Conservation (phyloP, 2,329 filamentous ascomycete species). For the Aureobasidium sp. region DNA sequence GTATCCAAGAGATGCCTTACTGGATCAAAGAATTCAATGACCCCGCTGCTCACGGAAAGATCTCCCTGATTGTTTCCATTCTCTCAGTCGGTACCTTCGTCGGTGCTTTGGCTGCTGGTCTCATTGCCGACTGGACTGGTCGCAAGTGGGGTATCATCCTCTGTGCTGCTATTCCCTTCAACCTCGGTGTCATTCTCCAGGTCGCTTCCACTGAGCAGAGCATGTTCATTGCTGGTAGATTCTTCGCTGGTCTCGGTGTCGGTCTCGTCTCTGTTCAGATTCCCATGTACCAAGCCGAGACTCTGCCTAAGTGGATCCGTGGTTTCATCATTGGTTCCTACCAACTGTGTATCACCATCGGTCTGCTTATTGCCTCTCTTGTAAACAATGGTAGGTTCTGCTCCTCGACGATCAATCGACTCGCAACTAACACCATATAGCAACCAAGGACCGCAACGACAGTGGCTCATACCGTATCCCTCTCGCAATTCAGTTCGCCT, state of each 20-base stretch:
- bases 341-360: slow-evolving; percentile 72
- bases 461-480: slow-evolving; percentile 59
- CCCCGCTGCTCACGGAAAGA: slow-evolving; percentile 7
- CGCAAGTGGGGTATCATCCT: slow-evolving; percentile 60
- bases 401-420: background rate
- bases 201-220: slow-evolving; percentile 17
- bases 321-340: slow-evolving; percentile 68
- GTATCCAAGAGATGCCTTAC: slow-evolving; percentile 17
- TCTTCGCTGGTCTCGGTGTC: slow-evolving; percentile 20
- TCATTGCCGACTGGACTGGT: slow-evolving; percentile 64
- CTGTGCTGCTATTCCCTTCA: slow-evolving; percentile 50
- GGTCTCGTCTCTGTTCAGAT: slow-evolving; percentile 53
- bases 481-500: slow-evolving; percentile 67
- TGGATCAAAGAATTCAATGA: slow-evolving; percentile 17
- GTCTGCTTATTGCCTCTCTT: slow-evolving; percentile 62
- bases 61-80: slow-evolving; percentile 21
- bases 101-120: slow-evolving; percentile 43
- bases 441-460: slow-evolving; percentile 52
- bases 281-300: slow-evolving; percentile 77
- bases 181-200: slow-evolving; percentile 20
- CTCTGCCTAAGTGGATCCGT: slow-evolving; percentile 63
- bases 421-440: background rate
- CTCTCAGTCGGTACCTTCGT: slow-evolving; percentile 22
- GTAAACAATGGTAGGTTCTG: slow-evolving; percentile 52
- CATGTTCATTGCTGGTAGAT: slow-evolving; percentile 19